These are phyloP conservation scores for Yarrowia osloensis DNA, from an alignment of 805 yeast genomes.

Conservation along the genomic window DNA sequence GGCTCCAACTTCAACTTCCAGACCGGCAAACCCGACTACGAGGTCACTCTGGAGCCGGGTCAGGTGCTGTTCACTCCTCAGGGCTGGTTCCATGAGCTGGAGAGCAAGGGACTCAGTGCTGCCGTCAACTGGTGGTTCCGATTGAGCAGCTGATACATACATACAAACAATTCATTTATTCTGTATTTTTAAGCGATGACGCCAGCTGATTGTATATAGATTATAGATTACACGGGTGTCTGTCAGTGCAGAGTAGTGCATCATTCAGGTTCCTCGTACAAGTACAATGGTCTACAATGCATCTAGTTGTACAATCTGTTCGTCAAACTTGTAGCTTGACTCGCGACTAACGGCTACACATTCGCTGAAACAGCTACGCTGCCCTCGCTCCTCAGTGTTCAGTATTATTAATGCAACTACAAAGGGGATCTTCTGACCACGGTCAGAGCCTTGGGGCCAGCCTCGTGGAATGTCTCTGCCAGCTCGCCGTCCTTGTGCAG, in stretches of 20 bases:
- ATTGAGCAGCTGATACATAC: background rate
- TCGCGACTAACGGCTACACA: too few relatives aligned
- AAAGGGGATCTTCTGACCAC: slow-evolving; percentile 19
- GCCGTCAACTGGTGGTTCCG: slow-evolving; percentile 30
- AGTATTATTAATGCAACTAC: background rate
- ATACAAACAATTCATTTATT: too few relatives aligned
- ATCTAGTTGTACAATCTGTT: too few relatives aligned
- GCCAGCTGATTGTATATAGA: background rate
- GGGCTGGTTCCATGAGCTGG: slow-evolving; percentile 26
- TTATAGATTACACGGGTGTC: background rate
- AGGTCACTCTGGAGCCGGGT: slow-evolving; percentile 3
- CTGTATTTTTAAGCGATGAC: too few relatives aligned
- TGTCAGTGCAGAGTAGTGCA: too few relatives aligned
- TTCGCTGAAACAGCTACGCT: too few relatives aligned
- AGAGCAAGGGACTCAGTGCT: slow-evolving; percentile 1
- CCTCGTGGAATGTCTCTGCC: slow-evolving; percentile 49
- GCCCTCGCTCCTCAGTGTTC: too few relatives aligned
- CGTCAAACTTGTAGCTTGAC: too few relatives aligned
- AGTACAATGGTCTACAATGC: too few relatives aligned
- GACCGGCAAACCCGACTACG: slow-evolving; percentile 7
- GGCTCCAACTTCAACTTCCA: slow-evolving; percentile 24
- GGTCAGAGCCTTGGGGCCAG: slow-evolving; percentile 1
- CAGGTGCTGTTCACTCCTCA: slow-evolving; percentile 25
- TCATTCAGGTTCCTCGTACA: too few relatives aligned
- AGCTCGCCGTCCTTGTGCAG: slow-evolving; percentile 62